Conservation (phyloP, 305 asterid species). For the Coffea humblotiana region DNA sequence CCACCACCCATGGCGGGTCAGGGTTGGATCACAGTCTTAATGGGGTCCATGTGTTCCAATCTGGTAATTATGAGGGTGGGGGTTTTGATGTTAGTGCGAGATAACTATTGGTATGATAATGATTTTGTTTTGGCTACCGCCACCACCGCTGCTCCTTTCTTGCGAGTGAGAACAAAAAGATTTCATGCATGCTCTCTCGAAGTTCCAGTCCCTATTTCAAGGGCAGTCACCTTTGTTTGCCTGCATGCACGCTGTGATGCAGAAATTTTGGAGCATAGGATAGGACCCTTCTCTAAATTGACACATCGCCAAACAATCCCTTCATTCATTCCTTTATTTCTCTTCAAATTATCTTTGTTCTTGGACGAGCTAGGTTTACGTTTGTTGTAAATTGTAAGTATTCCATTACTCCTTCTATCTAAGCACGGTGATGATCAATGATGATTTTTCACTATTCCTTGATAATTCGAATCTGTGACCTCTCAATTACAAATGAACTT, state of each 20-base stretch:
- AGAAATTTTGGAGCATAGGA: neutral
- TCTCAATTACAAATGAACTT: too few species aligned
- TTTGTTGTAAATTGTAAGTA: neutral
- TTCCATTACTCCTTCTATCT: neutral
- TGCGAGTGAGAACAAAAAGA: slow-evolving; percentile 7
- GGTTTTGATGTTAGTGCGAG: too few species aligned
- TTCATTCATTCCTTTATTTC: neutral
- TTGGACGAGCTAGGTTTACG: too few species aligned
- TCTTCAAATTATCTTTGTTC: neutral
- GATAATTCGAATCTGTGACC: too few species aligned
- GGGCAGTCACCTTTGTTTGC: neutral
- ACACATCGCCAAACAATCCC: neutral
- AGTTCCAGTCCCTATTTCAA: neutral
- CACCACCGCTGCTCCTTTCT: neutral
- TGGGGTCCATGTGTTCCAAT: slow-evolving; percentile 41
- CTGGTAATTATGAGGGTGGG: slow-evolving; percentile 17
- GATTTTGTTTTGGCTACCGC: neutral
- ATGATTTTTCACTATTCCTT: too few species aligned
- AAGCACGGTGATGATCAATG: neutral
- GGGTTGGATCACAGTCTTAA: slow-evolving; percentile 22
- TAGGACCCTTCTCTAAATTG: neutral
- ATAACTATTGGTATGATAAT: neutral
- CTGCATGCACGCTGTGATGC: neutral
- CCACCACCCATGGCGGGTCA: slow-evolving; percentile 24
- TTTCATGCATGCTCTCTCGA: neutral